Evolutionary conservation across 2,329 filamentous ascomycete genomes (phyloP), one percentile per base, ranked within the genome.

Genomic region (Colletotrichum sp.): DNA sequence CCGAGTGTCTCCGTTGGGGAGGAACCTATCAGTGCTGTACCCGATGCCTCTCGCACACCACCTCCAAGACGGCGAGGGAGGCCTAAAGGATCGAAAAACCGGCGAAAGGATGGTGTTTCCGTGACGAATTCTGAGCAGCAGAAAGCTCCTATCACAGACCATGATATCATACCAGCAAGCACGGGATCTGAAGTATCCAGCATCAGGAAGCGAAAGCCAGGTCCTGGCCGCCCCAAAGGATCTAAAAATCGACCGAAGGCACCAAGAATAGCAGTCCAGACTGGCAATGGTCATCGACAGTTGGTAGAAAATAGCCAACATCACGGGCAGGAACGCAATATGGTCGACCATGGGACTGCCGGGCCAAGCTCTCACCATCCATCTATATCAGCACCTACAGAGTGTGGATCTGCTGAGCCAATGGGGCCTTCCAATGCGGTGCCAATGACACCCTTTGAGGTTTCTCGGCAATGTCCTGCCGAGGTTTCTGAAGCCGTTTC

Each of bases 231-330:
- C 36, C 89, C 89, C 0, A 90, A 90, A 74, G 89, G 89, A 1
- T 90, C 89, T 2, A 89, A 87, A 74, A 90, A 90, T 75, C 85
- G 87, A 5, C 84, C 86, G 4, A 88, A 86, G 75, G 83, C 85
- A 32, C 27, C 59, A 3, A 25, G 13, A 36, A 11, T 13, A 16
- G 27, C 60, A 5, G n/a, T 25, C 32, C 59, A 32, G 28, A 13
- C 19, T n/a, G 22, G n/a, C 28, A 32, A 25, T 15, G 19, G 4
- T 30, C 30, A 61, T 19, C 32, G 19, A 36, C 59, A 61, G n/a
- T 22, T 11, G 13, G 59, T 25, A 22, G 12, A 30, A 15, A 13
- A n/a, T 25, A 32, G 16, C 15, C 59, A 15, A 22, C 28, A 22
- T n/a, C n/a, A 30, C 11, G 59, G 22, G 59, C 59, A 22, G 15